These are phyloP conservation scores for Aurifilum marmelostoma DNA, from an alignment of 2,329 filamentous ascomycete species.

Conservation along the genomic window DNA sequence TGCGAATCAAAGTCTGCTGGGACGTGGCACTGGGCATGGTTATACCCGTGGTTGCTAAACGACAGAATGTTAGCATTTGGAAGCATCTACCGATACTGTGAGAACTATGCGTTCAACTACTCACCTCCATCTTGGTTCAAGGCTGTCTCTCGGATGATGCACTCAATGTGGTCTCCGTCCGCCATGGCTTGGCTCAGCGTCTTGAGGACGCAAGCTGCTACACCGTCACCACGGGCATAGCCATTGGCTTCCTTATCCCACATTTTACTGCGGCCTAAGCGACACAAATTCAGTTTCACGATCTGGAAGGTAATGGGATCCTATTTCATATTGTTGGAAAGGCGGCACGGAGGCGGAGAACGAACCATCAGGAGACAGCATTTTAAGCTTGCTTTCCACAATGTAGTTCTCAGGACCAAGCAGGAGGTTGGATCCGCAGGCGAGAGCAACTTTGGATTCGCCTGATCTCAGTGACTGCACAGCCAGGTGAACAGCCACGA, in stretches of 20 bases:
- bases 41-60: constrained; percentile 49
- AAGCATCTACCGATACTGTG: neutral
- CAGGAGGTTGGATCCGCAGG: constrained; percentile 41
- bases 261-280: constrained; percentile 41
- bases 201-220: constrained; percentile 52
- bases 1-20: constrained; percentile 44
- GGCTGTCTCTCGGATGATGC: constrained; percentile 46
- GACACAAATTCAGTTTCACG: neutral
- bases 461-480: constrained; percentile 39
- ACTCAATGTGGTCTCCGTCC: constrained; percentile 47
- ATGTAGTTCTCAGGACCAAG: constrained; percentile 38
- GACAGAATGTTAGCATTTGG: constrained; percentile 42
- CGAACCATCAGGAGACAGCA: constrained; percentile 42
- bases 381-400: constrained; percentile 42
- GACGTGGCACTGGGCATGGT: constrained; percentile 50
- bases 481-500: constrained; percentile 45
- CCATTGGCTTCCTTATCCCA: constrained; percentile 53
- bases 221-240: constrained; percentile 56
- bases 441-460: constrained; percentile 39
- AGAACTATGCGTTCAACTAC: constrained; percentile 39
- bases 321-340: neutral
- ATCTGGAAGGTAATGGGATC: neutral
- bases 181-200: constrained; percentile 47
- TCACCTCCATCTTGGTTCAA: constrained; percentile 46
- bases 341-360: neutral